phyloP scores from a whole-genome alignment of 2,329 filamentous ascomycete species.

The Colletotrichum acutatum region DNA sequence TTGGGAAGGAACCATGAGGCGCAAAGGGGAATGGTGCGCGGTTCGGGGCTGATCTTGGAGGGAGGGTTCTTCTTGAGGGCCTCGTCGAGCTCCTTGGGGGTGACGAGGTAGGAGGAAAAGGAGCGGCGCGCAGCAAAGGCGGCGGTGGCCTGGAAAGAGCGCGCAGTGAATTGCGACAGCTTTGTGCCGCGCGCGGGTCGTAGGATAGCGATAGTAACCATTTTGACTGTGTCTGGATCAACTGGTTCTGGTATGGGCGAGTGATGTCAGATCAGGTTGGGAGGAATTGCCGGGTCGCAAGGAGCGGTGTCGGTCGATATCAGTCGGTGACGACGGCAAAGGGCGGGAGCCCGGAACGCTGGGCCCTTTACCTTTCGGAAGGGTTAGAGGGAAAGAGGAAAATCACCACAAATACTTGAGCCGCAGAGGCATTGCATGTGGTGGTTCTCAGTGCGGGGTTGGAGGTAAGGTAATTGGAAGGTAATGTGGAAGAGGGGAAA shows the following conservation, averaged over 20 bases:
- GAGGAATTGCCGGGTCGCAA: conserved; percentile 5
- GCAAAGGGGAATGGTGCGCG: conserved; percentile 88
- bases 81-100: conserved; percentile 82
- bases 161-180: conserved; percentile 50
- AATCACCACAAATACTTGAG: conserved; percentile 23
- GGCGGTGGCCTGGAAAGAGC: conserved; percentile 47
- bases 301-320: conserved; percentile 24
- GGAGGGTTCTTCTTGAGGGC: conserved; percentile 86
- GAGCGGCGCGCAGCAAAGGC: conserved; percentile 52
- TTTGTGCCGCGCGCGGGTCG: conserved; percentile 51
- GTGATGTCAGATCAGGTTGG: conserved; percentile 19
- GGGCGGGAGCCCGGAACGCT: conserved; percentile 26
- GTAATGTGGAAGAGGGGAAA: conserved; percentile 14
- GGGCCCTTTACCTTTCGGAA: conserved; percentile 6
- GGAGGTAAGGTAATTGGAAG: not conserved
- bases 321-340: conserved; percentile 19
- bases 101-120: conserved; percentile 87
- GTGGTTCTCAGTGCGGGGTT: conserved; percentile 32
- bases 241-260: not conserved
- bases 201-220: conserved; percentile 56
- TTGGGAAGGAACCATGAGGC: conserved; percentile 98
- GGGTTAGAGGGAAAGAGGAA: conserved; percentile 18
- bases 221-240: conserved; percentile 39
- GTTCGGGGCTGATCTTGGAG: conserved; percentile 81
- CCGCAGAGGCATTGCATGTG: conserved; percentile 31